Base-by-base conservation (phyloP, 805 yeast species). In the Cyberlindnera maritima region DNA sequence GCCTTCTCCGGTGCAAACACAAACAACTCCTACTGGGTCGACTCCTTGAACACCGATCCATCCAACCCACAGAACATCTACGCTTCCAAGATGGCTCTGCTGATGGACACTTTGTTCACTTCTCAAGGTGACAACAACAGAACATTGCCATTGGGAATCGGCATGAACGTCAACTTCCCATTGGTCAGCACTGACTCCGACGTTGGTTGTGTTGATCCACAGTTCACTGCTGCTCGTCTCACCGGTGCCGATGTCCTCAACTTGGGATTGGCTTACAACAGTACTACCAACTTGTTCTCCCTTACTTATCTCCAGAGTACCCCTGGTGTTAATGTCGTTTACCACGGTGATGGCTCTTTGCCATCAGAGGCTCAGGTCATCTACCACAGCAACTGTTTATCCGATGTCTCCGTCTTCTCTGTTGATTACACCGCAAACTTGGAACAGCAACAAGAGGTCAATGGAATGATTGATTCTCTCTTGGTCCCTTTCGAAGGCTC, bases 101-200 rank as follows among this genome's bases (percentile, higher is more conserved):
- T 77, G 18, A 70, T 75, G 34, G 54, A 69, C 44, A 56, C 63
- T 20, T 39, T 77, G 29, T 71, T 75, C 48, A 58, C 51, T 2
- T 46, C 59, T 29, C 71, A 69, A 54, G 77, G 74, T 54, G 64
- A 62, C 12, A 66, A 66, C 51, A 51, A 50, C 29, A 61, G 67
- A 50, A 59, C 66, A 20, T 64, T 77, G 48, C 81, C 81, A 41
- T 46, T 63, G 35, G 70, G 71, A 36, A 67, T 64, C 43, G 80
- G 79, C 53, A 49, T 76, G 46, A 75, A 72, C 57, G 79, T 76
- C 46, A 76, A 77, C 62, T 65, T 69, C 58, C 81, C 81, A 42
- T 39, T 44, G 13, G 80, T 76, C 23, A 74, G 75, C 21, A 52
- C 69, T 40, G 75, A 72, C 49, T 46, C 68, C 9, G 43, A 48